phyloP scores from a whole-genome alignment of 768 basidiomycete species.

The Amanita brunnescens region DNA sequence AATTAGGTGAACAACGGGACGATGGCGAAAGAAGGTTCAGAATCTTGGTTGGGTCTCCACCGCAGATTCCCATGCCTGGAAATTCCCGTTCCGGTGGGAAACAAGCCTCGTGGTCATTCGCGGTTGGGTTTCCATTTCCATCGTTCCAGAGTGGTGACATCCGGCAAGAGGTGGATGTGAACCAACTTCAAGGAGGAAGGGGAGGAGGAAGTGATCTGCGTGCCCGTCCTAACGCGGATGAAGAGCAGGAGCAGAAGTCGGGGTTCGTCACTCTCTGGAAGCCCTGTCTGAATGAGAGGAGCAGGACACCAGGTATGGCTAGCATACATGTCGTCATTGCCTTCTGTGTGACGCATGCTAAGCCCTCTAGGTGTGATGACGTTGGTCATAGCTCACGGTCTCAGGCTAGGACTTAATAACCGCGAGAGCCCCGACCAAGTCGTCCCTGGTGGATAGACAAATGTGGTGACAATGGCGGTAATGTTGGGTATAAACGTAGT shows the following conservation, averaged over 20 bases:
- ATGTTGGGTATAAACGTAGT: too few relatives aligned
- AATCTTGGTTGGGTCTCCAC: constrained; percentile 19
- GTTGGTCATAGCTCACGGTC: too few relatives aligned
- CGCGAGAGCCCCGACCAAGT: too few relatives aligned
- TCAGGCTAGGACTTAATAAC: too few relatives aligned
- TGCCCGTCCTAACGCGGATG: background rate
- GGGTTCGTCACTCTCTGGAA: background rate
- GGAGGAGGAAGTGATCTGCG: background rate
- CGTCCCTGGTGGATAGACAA: too few relatives aligned
- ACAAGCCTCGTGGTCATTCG: background rate
- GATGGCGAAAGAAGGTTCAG: constrained; percentile 19
- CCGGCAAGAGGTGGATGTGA: background rate
- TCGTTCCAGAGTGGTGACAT: background rate
- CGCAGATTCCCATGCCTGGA: background rate
- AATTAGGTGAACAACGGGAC: constrained; percentile 12
- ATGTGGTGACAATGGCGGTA: too few relatives aligned
- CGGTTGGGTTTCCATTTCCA: background rate
- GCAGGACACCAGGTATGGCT: background rate
- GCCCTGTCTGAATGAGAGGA: background rate
- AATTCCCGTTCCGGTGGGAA: background rate
- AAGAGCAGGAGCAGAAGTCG: background rate
- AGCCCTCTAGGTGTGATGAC: constrained; percentile 53
- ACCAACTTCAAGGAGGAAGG: too few relatives aligned
- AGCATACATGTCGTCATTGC: constrained; percentile 13
- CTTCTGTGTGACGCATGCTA: constrained; percentile 30